These are phyloP conservation scores for Blastobotrys attinorum DNA, from an alignment of 805 yeast species.

Conservation along the genomic window DNA sequence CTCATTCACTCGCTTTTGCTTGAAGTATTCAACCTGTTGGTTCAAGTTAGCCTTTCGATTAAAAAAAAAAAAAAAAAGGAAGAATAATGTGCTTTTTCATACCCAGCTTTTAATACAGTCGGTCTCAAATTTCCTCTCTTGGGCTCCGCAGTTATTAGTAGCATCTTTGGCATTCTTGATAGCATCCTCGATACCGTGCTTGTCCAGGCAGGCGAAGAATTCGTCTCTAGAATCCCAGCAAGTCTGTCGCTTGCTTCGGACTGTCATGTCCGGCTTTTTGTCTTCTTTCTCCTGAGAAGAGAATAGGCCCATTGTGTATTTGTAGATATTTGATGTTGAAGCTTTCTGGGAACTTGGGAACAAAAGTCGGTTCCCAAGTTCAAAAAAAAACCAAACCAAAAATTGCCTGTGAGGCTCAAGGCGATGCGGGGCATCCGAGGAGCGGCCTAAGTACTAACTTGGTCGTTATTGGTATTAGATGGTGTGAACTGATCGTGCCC, in stretches of 20 bases:
- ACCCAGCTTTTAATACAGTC: conserved; percentile 84
- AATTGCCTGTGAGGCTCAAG: too few relatives aligned
- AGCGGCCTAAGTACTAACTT: too few relatives aligned
- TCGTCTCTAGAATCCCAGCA: conserved; percentile 90
- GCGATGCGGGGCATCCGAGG: too few relatives aligned
- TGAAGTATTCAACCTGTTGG: conserved; percentile 55
- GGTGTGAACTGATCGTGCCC: too few relatives aligned
- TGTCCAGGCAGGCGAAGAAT: conserved; percentile 68
- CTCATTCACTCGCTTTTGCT: conserved; percentile 79
- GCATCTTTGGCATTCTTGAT: conserved; percentile 38
- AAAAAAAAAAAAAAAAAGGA: background rate
- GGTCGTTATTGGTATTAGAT: too few relatives aligned
- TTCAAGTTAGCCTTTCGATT: conserved; percentile 5
- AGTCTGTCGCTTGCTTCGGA: conserved; percentile 57
- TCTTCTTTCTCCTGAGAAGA: conserved; percentile 25
- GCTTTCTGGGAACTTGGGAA: too few relatives aligned
- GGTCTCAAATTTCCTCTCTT: conserved; percentile 53
- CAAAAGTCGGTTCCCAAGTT: too few relatives aligned
- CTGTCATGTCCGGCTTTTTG: conserved; percentile 41
- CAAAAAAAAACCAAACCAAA: too few relatives aligned
- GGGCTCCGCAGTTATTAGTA: conserved; percentile 46
- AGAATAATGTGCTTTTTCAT: conserved; percentile 3
- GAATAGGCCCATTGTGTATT: conserved; percentile 45
- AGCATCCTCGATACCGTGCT: conserved; percentile 60
- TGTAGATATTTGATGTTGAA: too few relatives aligned